Percentiles rank a stretch among this genome's conserved stretches.
Evolutionary conservation across 139 green algal species (phyloP).

Genomic region (Asterochloris sp.): DNA sequence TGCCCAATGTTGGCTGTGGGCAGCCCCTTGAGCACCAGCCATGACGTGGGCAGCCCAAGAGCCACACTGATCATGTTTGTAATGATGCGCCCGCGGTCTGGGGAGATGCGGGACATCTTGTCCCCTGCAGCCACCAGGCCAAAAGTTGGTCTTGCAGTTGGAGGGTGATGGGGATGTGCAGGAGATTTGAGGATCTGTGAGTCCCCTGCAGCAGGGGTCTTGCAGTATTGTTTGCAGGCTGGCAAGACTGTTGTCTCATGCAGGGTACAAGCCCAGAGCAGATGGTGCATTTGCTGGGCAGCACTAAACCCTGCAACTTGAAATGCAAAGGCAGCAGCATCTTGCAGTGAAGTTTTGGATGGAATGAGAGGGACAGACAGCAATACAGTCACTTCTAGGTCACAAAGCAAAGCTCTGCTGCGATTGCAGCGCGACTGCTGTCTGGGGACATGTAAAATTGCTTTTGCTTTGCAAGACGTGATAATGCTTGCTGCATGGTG

Average conservation of each 20-base stretch:
- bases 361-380: too few species aligned
- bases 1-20: constrained; percentile 20
- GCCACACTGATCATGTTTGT: constrained; percentile 56
- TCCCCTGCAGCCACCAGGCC: constrained; percentile 11
- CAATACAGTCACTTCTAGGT: too few species aligned
- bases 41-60: constrained; percentile 52
- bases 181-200: neutral
- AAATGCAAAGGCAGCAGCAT: too few species aligned
- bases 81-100: constrained; percentile 53
- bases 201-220: neutral
- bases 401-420: too few species aligned
- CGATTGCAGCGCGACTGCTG: too few species aligned
- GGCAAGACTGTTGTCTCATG: neutral
- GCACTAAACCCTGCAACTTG: too few species aligned
- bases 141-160: neutral
- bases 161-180: neutral
- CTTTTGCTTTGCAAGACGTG: too few species aligned
- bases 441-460: too few species aligned
- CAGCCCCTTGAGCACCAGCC: constrained; percentile 59
- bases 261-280: too few species aligned
- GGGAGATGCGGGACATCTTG: constrained; percentile 24
- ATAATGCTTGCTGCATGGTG: too few species aligned
- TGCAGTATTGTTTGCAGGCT: neutral
- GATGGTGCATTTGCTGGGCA: too few species aligned
- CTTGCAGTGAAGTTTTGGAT: too few species aligned